Evolutionary conservation across 164 flowering plant genomes (phyloP).

Genomic region (Aristolochia contorta): DNA sequence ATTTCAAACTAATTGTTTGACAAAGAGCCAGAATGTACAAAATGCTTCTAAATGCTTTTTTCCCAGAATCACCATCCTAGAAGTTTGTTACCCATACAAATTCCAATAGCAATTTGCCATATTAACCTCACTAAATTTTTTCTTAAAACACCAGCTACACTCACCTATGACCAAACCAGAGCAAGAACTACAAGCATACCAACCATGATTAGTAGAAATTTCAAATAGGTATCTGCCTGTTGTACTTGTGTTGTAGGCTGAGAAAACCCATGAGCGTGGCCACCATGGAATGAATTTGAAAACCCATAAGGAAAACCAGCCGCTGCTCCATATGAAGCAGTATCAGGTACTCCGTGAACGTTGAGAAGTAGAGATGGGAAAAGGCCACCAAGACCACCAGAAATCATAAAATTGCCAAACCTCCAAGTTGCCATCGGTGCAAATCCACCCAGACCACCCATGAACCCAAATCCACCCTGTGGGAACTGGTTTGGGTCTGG

Average conservation of each 20-base stretch:
- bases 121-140: too few species aligned
- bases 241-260: constrained; percentile 33
- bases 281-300: constrained; percentile 45
- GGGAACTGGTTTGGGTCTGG: constrained; percentile 29
- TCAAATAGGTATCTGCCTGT: constrained; percentile 35
- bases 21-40: too few species aligned
- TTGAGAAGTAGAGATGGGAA: constrained; percentile 47
- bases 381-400: constrained; percentile 56
- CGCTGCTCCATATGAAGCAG: constrained; percentile 46
- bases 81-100: too few species aligned
- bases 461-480: constrained; percentile 43
- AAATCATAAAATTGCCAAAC: constrained; percentile 42
- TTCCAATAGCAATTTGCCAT: too few species aligned
- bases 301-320: constrained; percentile 45
- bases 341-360: constrained; percentile 57
- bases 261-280: constrained; percentile 33
- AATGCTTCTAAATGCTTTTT: too few species aligned
- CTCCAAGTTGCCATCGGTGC: constrained; percentile 43
- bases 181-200: constrained; percentile 39
- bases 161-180: constrained; percentile 31
- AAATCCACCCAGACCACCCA: constrained; percentile 39
- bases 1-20: too few species aligned
- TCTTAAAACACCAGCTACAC: not conserved
- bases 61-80: too few species aligned
- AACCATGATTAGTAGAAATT: constrained; percentile 36